phyloP scores from a whole-genome alignment of 495 filamentous ascomycete species.

The Pyrenula aspistea region DNA sequence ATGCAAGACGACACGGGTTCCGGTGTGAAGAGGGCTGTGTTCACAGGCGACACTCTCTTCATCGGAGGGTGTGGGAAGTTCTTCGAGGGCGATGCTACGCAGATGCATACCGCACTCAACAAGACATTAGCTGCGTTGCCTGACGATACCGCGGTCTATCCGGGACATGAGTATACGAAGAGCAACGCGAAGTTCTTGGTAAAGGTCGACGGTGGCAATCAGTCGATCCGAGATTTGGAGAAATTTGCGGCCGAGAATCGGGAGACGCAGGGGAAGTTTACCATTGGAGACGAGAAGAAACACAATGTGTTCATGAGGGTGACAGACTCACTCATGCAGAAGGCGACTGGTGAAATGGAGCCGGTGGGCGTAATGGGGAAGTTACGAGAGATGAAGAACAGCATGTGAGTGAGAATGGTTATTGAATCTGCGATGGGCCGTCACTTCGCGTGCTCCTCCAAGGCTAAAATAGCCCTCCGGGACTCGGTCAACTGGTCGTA shows the following conservation, averaged over 20 bases:
- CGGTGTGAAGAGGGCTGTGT: conserved; percentile 66
- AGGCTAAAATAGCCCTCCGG: too few relatives aligned
- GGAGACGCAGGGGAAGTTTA: conserved; percentile 92
- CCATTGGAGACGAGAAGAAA: conserved; percentile 95
- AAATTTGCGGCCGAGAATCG: conserved; percentile 66
- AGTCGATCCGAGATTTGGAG: conserved; percentile 62
- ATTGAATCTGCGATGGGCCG: too few relatives aligned
- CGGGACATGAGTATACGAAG: conserved; percentile 96
- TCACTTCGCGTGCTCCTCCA: too few relatives aligned
- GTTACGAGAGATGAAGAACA: conserved; percentile 90
- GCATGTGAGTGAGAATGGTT: too few relatives aligned
- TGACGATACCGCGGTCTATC: conserved; percentile 91
- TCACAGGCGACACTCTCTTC: conserved; percentile 94
- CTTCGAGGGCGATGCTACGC: conserved; percentile 80
- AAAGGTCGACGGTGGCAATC: conserved; percentile 40
- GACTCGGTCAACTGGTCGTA: too few relatives aligned
- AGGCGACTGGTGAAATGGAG: conserved; percentile 70
- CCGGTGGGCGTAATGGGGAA: conserved; percentile 79
- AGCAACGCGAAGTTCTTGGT: conserved; percentile 79
- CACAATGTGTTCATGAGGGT: conserved; percentile 97
- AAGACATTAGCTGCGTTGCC: conserved; percentile 69
- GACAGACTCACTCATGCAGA: conserved; percentile 76
- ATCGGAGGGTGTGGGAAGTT: conserved; percentile 94
- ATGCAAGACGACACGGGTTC: conserved; percentile 49
- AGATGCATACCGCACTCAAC: conserved; percentile 92